Percentiles rank a stretch among this genome's conserved stretches.
Evolutionary conservation across 139 green algal species (phyloP).

Genomic region (Coccomyxa sp.): DNA sequence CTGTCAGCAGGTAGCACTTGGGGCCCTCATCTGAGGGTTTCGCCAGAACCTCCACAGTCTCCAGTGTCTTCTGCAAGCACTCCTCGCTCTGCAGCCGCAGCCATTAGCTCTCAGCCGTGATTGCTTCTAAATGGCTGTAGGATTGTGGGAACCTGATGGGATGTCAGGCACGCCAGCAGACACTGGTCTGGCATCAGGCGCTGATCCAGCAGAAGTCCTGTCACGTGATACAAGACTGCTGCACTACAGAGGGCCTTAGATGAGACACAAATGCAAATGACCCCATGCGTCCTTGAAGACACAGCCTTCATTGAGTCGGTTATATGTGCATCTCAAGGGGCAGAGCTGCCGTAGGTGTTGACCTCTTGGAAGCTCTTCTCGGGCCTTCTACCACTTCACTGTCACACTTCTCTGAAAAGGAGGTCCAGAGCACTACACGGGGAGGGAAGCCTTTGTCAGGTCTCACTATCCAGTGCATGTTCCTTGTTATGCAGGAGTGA

Average conservation of each 20-base stretch:
- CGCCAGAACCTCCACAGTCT: slow-evolving; percentile 30
- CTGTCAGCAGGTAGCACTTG: slow-evolving; percentile 18
- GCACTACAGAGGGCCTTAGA: too few species aligned
- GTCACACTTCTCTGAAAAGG: not conserved
- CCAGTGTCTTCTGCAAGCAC: slow-evolving; percentile 37
- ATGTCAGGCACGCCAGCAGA: too few species aligned
- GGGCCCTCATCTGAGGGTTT: not conserved
- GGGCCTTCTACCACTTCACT: too few species aligned
- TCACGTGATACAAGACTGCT: not conserved
- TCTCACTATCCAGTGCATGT: not conserved
- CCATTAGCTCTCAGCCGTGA: not conserved
- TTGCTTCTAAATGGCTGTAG: not conserved
- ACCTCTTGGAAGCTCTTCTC: not conserved
- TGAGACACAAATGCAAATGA: too few species aligned
- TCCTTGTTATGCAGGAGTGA: too few species aligned
- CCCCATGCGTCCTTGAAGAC: too few species aligned
- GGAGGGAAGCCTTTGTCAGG: not conserved
- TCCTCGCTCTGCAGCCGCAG: slow-evolving; percentile 15
- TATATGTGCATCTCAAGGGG: not conserved
- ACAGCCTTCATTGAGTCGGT: too few species aligned
- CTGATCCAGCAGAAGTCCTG: not conserved
- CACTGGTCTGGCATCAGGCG: not conserved
- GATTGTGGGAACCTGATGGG: not conserved
- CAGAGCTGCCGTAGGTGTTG: not conserved
- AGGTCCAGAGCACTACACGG: not conserved